phyloP scores from a whole-genome alignment of 2,329 filamentous ascomycete genomes.

The Penicillium brevicompactum region DNA sequence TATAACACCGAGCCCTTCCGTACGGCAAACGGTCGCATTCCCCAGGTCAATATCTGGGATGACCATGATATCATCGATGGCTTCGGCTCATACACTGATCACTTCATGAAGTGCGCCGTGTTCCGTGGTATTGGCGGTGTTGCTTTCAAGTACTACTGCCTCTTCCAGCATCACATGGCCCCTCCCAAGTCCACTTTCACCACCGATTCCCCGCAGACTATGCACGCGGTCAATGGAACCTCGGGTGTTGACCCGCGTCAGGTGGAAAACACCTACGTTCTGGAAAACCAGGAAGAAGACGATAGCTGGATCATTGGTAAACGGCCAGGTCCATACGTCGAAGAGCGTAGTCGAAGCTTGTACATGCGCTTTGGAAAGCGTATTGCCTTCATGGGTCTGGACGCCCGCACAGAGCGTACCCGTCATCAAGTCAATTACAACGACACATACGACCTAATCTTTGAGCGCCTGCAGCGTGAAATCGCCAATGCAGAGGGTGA shows the following conservation, averaged over 20 bases:
- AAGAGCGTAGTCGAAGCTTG: conserved; percentile 62
- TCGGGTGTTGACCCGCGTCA: conserved; percentile 68
- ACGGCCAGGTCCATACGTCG: conserved; percentile 69
- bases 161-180: conserved; percentile 76
- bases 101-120: conserved; percentile 67
- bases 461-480: conserved; percentile 56
- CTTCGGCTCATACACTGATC: conserved; percentile 67
- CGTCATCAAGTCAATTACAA: conserved; percentile 89
- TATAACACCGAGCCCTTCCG: conserved; percentile 70
- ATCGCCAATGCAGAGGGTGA: conserved; percentile 54
- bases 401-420: conserved; percentile 72
- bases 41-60: conserved; percentile 68
- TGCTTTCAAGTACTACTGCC: conserved; percentile 62
- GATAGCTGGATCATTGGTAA: conserved; percentile 76
- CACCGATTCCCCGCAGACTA: conserved; percentile 66
- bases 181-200: conserved; percentile 86
- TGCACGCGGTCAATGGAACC: conserved; percentile 50
- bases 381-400: conserved; percentile 64
- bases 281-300: conserved; percentile 60
- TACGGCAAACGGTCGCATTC: conserved; percentile 62
- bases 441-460: conserved; percentile 64
- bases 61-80: conserved; percentile 68
- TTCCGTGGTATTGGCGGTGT: conserved; percentile 67
- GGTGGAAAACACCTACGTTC: conserved; percentile 72
- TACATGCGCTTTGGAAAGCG: conserved; percentile 67